Evolutionary conservation across 2,329 filamentous ascomycete species (phyloP), one percentile per base, ranked within the genome.

Genomic region (Fonsecaea erecta): DNA sequence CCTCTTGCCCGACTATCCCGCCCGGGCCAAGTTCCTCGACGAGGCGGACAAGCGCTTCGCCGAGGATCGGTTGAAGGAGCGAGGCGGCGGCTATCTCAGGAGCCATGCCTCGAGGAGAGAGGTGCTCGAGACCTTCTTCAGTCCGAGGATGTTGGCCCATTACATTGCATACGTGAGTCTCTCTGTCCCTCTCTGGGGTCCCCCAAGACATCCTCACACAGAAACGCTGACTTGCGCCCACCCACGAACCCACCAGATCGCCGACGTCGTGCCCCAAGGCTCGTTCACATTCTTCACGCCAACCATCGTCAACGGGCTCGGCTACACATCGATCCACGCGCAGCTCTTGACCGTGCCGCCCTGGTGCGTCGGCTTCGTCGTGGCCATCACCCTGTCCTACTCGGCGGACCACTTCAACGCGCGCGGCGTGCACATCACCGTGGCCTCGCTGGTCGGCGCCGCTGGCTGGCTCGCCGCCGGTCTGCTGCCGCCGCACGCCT

Each of bases 401-500:
- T 51, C 30, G 12, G 69, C 67, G 5, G 67, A 69, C 48, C 67
- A 54, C 57, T 69, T 66, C 61, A 64, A 69, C 34, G 65, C 65
- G 12, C 83, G 84, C 14, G 83, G 80, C 11, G 71, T 84, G 2
- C 84, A 86, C 68, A 82, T 83, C 0, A 82, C 84, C 0, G 65
- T 78, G 6, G 79, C 82, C 56, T 78, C 83, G 9, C 77, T 80
- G 1, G 78, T 85, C 28, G 85, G 85, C 1, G 83, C 82, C 16
- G 74, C 80, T 58, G 84, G 84, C 0, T 87, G 91, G 74, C 80
- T 90, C 30, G 83, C 83, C 0, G 90, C 88, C 0, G 89, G 87
- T 0, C 77, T 86, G 1, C 80, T 91, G 1, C 87, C 89, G 0
- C 76, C 86, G 0, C 79, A 85, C 48, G 81, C 85, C 2, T 91